These are phyloP conservation scores for Eucalyptus cladocalyx DNA, from an alignment of 345 rosid species.

Conservation along the genomic window DNA sequence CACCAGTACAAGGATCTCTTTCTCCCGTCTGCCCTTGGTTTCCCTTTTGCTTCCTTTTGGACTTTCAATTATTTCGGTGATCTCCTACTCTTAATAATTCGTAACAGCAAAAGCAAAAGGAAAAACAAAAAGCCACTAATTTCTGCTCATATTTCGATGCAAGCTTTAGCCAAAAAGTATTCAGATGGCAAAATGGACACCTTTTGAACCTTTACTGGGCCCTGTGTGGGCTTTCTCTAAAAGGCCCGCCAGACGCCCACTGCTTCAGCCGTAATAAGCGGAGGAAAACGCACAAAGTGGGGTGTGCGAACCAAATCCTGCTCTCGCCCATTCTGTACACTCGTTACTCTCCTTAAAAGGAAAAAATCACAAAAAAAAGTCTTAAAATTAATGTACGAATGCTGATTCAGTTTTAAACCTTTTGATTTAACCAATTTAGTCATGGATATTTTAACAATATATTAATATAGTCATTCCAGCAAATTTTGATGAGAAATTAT, in stretches of 20 bases:
- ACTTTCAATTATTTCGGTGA: background rate
- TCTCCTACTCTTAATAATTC: background rate
- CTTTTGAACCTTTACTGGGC: background rate
- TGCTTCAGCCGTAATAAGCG: background rate
- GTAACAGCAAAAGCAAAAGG: background rate
- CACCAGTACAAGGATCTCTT: background rate
- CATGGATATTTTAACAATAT: too few species aligned
- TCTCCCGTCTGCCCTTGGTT: background rate
- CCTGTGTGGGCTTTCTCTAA: background rate
- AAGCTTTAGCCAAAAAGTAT: background rate
- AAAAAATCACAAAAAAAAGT: too few species aligned
- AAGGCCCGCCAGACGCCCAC: background rate
- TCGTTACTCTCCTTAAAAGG: too few species aligned
- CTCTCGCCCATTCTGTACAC: background rate
- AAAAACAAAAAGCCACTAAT: background rate
- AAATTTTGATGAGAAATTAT: too few species aligned
- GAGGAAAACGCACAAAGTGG: background rate
- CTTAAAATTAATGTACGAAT: too few species aligned
- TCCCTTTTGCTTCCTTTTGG: background rate
- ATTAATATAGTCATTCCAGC: rapidly evolving
- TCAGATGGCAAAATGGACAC: background rate
- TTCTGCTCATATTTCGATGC: background rate
- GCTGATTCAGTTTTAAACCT: too few species aligned
- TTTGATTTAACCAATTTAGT: too few species aligned
- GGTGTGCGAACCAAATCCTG: background rate